Percentiles rank a stretch among this genome's conserved stretches.
These are phyloP conservation scores for Fraxinus baroniana DNA, from an alignment of 305 asterid genomes.

Conservation along the genomic window DNA sequence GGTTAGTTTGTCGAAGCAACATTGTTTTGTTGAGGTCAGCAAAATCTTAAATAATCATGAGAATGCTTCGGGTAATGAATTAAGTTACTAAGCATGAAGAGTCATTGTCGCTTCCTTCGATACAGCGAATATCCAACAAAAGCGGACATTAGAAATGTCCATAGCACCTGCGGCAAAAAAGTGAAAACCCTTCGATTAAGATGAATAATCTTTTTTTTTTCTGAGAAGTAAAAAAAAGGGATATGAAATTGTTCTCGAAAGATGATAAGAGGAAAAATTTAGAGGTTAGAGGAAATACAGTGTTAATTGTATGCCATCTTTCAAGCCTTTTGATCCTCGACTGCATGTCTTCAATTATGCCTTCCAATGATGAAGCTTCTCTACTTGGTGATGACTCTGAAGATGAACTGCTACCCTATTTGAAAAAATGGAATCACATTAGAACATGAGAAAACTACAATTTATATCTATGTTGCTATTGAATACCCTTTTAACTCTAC, in stretches of 20 bases:
- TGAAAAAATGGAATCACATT: constrained; percentile 18
- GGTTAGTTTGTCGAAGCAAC: neutral
- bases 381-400: constrained; percentile 87
- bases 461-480: neutral
- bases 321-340: constrained; percentile 84
- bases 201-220: neutral
- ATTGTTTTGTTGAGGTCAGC: neutral
- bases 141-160: constrained; percentile 96
- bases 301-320: constrained; percentile 79
- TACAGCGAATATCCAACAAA: constrained; percentile 91
- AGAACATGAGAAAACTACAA: constrained; percentile 12
- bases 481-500: neutral
- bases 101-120: constrained; percentile 74
- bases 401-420: constrained; percentile 74
- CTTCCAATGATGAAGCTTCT: constrained; percentile 74
- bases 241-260: neutral
- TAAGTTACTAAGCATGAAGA: neutral
- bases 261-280: neutral
- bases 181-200: neutral
- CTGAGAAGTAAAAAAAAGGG: neutral
- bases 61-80: neutral
- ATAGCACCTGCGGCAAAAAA: constrained; percentile 65
- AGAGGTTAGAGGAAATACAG: constrained; percentile 42
- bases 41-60: neutral
- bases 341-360: constrained; percentile 85